These are phyloP conservation scores for Eragrostis nindensis DNA, from an alignment of 176 grass and related monocot genomes.

Conservation along the genomic window DNA sequence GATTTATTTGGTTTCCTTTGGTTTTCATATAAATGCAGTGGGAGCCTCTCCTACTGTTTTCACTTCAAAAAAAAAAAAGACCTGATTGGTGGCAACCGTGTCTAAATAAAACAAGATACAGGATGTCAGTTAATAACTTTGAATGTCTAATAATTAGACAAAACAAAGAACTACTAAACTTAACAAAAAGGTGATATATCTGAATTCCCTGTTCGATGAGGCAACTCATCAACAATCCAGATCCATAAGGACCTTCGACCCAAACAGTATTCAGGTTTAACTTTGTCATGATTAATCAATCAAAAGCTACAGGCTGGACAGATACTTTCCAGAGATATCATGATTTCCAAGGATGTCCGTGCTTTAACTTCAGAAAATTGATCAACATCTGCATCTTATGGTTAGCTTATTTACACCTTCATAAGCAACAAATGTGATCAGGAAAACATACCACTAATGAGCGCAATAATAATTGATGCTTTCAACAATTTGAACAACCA, in stretches of 20 bases:
- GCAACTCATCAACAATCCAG: conserved; percentile 3
- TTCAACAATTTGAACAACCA: not conserved
- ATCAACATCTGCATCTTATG: not conserved
- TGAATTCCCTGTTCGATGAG: not conserved
- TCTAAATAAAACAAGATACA: not conserved
- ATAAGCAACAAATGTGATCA: not conserved
- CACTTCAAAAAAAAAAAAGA: too few species aligned
- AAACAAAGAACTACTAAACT: not conserved
- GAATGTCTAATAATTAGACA: not conserved
- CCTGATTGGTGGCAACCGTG: not conserved
- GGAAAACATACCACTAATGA: not conserved
- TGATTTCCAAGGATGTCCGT: not conserved
- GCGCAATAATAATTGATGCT: not conserved
- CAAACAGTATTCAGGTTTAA: not conserved
- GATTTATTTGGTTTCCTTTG: too few species aligned
- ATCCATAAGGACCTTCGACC: not conserved
- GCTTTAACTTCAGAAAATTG: not conserved
- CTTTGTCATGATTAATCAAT: not conserved
- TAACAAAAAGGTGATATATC: not conserved
- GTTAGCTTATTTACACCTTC: not conserved
- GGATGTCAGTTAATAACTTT: not conserved
- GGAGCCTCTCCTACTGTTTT: too few species aligned
- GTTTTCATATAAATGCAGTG: too few species aligned
- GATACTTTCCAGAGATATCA: not conserved
- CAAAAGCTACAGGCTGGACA: not conserved